These are phyloP conservation scores for Silene uniflora DNA, from an alignment of 148 eudicot species.

Conservation along the genomic window DNA sequence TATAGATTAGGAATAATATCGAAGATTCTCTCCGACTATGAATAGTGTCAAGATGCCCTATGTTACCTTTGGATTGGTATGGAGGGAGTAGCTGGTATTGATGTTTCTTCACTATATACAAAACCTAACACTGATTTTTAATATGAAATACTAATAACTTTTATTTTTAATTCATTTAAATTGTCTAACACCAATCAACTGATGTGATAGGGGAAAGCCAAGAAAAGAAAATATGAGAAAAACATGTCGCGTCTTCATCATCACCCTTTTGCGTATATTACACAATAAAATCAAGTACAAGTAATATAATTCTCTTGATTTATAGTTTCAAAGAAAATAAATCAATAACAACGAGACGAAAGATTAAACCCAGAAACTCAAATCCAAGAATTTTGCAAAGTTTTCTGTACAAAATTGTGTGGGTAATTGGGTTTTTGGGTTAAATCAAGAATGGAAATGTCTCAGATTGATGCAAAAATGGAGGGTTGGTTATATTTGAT, in stretches of 20 bases:
- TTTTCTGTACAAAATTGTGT: neutral
- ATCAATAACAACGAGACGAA: neutral
- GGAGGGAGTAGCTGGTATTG: too few relatives aligned
- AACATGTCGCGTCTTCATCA: neutral
- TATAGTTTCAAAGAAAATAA: neutral
- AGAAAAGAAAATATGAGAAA: neutral
- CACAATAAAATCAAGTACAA: neutral
- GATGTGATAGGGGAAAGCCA: neutral
- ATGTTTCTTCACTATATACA: too few relatives aligned
- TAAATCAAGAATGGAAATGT: conserved; percentile 25
- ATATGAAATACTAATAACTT: too few relatives aligned
- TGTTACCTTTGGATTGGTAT: too few relatives aligned
- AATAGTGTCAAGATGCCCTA: too few relatives aligned
- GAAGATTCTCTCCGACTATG: too few relatives aligned
- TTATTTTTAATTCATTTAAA: too few relatives aligned
- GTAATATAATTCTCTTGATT: neutral
- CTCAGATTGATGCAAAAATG: conserved; percentile 45
- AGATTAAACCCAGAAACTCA: conserved; percentile 6
- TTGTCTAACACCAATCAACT: too few relatives aligned
- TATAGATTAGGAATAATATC: too few relatives aligned
- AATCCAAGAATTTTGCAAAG: conserved; percentile 10
- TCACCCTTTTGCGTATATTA: neutral
- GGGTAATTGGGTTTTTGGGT: conserved; percentile 10
- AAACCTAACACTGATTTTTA: too few relatives aligned
- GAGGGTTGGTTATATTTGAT: conserved; percentile 67